Evolutionary conservation across 2,329 filamentous ascomycete species (phyloP).

Genomic region (Colletotrichum euphorbiae): DNA sequence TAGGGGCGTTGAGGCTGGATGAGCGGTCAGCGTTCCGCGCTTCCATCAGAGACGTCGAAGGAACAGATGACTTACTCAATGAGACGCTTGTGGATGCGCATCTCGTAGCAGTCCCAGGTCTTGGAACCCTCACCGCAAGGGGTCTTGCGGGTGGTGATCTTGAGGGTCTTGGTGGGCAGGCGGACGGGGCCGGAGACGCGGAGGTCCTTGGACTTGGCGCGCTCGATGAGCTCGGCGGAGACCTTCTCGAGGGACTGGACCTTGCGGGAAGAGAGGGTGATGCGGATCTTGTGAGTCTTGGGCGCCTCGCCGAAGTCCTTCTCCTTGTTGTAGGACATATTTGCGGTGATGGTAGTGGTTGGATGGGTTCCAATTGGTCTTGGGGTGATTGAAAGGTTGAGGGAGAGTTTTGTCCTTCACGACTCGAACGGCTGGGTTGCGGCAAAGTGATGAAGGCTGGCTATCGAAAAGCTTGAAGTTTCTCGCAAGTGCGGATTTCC

Average conservation of each 20-base stretch:
- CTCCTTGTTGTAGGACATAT: constrained; percentile 97
- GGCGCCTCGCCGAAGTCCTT: constrained; percentile 93
- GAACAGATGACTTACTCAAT: constrained; percentile 76
- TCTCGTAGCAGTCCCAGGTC: constrained; percentile 99
- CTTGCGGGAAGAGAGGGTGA: constrained; percentile 84
- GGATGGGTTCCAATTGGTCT: background rate
- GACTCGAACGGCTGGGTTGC: constrained; percentile 82
- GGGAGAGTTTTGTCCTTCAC: constrained; percentile 69
- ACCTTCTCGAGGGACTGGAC: constrained; percentile 97
- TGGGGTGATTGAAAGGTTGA: constrained; percentile 21
- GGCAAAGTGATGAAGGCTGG: constrained; percentile 82
- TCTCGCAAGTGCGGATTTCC: background rate
- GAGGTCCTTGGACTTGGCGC: constrained; percentile 98
- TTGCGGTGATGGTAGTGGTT: constrained; percentile 41
- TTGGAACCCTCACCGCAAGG: constrained; percentile 99
- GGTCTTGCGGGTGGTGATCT: constrained; percentile 98
- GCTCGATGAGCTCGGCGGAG: constrained; percentile 97
- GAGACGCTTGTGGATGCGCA: constrained; percentile 99
- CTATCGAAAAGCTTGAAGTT: constrained; percentile 40
- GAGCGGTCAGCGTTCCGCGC: constrained; percentile 28
- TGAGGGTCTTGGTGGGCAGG: constrained; percentile 95
- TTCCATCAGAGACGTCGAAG: background rate
- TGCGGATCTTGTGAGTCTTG: constrained; percentile 98
- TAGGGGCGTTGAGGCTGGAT: constrained; percentile 87
- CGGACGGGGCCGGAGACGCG: constrained; percentile 92